Conservation (phyloP, 306 rosid species). For the Cicer arietinum region DNA sequence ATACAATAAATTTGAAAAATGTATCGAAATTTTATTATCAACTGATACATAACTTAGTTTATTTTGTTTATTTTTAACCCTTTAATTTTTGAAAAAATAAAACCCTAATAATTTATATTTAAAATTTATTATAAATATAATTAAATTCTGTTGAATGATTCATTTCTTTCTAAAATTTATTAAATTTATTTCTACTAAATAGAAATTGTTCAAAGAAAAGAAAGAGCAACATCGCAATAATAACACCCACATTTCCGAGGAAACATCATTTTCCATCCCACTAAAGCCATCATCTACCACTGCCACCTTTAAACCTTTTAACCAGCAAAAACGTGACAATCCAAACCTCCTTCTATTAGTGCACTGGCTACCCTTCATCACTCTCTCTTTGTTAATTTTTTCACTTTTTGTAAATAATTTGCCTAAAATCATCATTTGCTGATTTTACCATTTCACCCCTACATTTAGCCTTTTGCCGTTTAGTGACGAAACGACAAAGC, state of each 20-base stretch:
- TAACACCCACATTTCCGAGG: constrained; percentile 49
- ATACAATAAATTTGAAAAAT: too few species aligned
- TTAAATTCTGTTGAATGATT: too few species aligned
- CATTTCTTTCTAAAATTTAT: too few species aligned
- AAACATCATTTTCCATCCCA: constrained; percentile 47
- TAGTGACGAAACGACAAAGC: background rate
- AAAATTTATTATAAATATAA: too few species aligned
- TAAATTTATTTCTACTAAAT: too few species aligned
- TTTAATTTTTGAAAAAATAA: too few species aligned
- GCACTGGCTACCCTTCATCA: background rate
- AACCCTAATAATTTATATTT: too few species aligned
- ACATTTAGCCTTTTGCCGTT: background rate
- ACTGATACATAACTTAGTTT: too few species aligned
- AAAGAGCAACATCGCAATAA: constrained; percentile 35
- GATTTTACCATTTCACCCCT: constrained; percentile 21
- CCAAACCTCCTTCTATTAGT: background rate
- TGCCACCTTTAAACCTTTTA: constrained; percentile 40
- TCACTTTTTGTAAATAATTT: background rate
- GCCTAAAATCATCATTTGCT: background rate
- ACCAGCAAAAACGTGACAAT: constrained; percentile 4
- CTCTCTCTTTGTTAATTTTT: background rate
- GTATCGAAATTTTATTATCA: too few species aligned
- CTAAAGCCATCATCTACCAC: background rate
- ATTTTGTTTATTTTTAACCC: too few species aligned
- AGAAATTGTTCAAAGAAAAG: background rate